phyloP scores from a whole-genome alignment of 2,329 filamentous ascomycete species.

The Camillea tinctor region DNA sequence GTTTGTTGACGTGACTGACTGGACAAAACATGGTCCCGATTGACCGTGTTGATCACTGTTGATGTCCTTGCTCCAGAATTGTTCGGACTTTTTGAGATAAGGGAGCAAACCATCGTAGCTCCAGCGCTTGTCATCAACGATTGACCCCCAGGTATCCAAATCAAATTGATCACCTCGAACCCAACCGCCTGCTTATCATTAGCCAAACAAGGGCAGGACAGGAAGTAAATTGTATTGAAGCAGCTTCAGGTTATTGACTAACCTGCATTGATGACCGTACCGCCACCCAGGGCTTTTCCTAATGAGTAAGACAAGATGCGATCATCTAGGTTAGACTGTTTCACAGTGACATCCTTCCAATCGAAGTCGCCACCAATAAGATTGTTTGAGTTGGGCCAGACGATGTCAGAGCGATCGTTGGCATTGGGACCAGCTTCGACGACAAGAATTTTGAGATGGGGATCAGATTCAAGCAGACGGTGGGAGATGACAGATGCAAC shows the following conservation, averaged over 20 bases:
- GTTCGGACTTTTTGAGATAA: slow-evolving; percentile 39
- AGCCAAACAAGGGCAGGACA: background rate
- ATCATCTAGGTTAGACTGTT: slow-evolving; percentile 16
- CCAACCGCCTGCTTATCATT: slow-evolving; percentile 30
- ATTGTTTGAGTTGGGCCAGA: slow-evolving; percentile 16
- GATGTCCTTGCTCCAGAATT: slow-evolving; percentile 15
- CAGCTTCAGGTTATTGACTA: slow-evolving; percentile 2
- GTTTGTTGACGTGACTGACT: slow-evolving; percentile 24
- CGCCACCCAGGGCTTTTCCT: slow-evolving; percentile 20
- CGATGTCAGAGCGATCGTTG: slow-evolving; percentile 17
- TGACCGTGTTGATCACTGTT: slow-evolving; percentile 25
- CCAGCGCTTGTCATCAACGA: slow-evolving; percentile 37
- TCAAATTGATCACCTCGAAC: slow-evolving; percentile 41
- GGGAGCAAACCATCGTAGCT: slow-evolving; percentile 39
- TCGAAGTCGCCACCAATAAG: slow-evolving; percentile 23
- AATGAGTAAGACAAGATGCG: slow-evolving; percentile 15
- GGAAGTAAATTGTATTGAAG: no score
- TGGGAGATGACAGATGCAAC: slow-evolving; percentile 19
- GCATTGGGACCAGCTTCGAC: slow-evolving; percentile 23
- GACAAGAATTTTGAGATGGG: slow-evolving; percentile 16
- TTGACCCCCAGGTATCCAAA: slow-evolving; percentile 42
- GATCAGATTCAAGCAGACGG: slow-evolving; percentile 15
- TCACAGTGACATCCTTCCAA: slow-evolving; percentile 19
- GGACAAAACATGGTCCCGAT: slow-evolving; percentile 28
- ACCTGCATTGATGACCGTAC: slow-evolving; percentile 25